These are phyloP conservation scores for Cladophialophora yegresii DNA, from an alignment of 2,329 filamentous ascomycete genomes.

Conservation along the genomic window DNA sequence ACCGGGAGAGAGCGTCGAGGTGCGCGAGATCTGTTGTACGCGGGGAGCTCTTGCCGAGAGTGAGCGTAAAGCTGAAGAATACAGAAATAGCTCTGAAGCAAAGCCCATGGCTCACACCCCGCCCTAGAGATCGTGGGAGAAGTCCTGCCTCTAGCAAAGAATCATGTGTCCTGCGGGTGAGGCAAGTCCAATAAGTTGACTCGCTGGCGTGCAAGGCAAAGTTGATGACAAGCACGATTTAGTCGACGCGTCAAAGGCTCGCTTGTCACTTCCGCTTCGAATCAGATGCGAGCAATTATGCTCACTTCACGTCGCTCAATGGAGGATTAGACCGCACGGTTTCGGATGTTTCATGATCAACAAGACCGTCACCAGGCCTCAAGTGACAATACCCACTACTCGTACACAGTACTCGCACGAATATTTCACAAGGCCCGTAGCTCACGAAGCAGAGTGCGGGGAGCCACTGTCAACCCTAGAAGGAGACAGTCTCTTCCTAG, in stretches of 20 bases:
- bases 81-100: conserved; percentile 1
- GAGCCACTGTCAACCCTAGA: not conserved
- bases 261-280: not conserved
- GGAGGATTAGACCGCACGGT: not conserved
- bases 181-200: not conserved
- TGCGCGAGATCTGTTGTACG: not conserved
- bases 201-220: not conserved
- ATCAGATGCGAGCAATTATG: not conserved
- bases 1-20: not conserved
- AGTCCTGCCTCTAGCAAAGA: not conserved
- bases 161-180: not conserved
- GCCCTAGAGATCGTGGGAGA: not conserved
- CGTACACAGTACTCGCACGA: too few relatives aligned
- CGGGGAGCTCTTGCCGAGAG: not conserved
- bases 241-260: not conserved
- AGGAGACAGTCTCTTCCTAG: not conserved
- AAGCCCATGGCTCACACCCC: not conserved
- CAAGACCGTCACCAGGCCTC: not conserved
- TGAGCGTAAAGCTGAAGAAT: not conserved
- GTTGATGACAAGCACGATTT: conserved; percentile 5
- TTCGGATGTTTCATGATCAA: not conserved
- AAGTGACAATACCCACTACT: not conserved
- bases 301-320: not conserved
- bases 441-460: not conserved
- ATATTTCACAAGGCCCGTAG: not conserved